Evolutionary conservation across 192 early-diverging fungal species (phyloP), one percentile per base, ranked within the genome.

Genomic region (Coemansia reversa): DNA sequence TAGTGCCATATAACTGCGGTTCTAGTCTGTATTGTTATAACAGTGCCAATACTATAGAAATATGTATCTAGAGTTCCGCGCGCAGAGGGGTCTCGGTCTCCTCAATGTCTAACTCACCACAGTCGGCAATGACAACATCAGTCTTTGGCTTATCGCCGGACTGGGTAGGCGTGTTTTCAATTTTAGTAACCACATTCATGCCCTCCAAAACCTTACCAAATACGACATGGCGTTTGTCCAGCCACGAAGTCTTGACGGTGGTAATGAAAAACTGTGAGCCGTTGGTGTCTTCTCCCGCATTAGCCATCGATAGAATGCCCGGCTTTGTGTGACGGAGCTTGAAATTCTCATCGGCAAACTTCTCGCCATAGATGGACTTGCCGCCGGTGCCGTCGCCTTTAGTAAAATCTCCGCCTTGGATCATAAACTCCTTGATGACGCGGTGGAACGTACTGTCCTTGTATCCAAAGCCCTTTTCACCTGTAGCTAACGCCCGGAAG

Each of bases 371-470:
- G 62, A 93, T 93, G 25, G 86, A 88, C 67, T 90, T 88, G 65
- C 91, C 91, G 70, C 91, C 91, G n/a, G 89, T 90, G 70, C 91
- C 91, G 69, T 93, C 84, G 63, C 81, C 79, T 52, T 81, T 84
- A 29, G 90, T 90, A 48, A 93, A 90, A 70, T 93, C 91, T 63
- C 91, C 91, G 75, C 94, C 94, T 84, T 97, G 94, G 68, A 90
- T 84, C 92, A 95, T 95, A 72, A 95, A 94, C 39, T 82, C 70
- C 85, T 93, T 88, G 82, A 92, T 93, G 24, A 93, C 83, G 59
- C 95, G 90, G 75, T 97, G 95, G 84, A 96, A 97, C 25, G 63
- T 84, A 33, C 83, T 84, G 62, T 86, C 92, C 81, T 90, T 91
- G 83, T 86, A 93, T 9, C 81, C 77, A 28, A 65, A 70, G 18